These are phyloP conservation scores for Stagonosporopsis chrysanthemi DNA, from an alignment of 2,329 filamentous ascomycete species.

Conservation along the genomic window DNA sequence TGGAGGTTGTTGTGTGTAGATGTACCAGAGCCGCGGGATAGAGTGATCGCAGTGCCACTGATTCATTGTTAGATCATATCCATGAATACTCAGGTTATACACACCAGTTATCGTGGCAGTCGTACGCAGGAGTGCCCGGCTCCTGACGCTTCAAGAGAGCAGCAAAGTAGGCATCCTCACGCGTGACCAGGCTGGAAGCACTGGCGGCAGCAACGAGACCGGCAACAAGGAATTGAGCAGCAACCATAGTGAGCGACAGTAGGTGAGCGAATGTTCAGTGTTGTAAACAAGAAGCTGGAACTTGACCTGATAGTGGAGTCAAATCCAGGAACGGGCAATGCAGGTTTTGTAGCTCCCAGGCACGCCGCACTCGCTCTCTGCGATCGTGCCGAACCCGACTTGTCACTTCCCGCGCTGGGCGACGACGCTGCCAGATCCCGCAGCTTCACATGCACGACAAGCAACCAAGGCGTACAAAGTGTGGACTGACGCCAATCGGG, in stretches of 20 bases:
- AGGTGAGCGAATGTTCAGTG: constrained; percentile 10
- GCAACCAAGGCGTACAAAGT: neutral
- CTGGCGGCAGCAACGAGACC: constrained; percentile 23
- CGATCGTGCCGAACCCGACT: neutral
- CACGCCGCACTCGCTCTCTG: constrained; percentile 1
- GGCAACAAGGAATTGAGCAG: constrained; percentile 19
- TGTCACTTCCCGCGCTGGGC: neutral
- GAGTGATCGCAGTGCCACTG: constrained; percentile 44
- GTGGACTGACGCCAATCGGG: constrained; percentile 1
- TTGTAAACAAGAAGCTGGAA: neutral
- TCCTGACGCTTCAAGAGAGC: constrained; percentile 55
- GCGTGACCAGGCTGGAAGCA: constrained; percentile 15
- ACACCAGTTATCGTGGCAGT: constrained; percentile 60
- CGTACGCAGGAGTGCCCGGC: constrained; percentile 54
- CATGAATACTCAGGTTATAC: neutral
- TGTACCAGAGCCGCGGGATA: constrained; percentile 39
- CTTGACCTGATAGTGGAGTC: neutral
- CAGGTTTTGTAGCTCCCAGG: constrained; percentile 25
- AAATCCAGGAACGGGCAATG: constrained; percentile 3
- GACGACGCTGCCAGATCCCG: neutral
- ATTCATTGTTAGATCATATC: constrained; percentile 19
- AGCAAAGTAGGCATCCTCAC: constrained; percentile 25
- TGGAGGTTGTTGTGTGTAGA: neutral
- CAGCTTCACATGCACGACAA: constrained; percentile 10
- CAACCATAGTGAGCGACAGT: constrained; percentile 24